Percentiles rank a stretch among this genome's conserved stretches.
phyloP scores from a whole-genome alignment of 768 basidiomycete genomes.

The Kwoniella newhampshirensis region DNA sequence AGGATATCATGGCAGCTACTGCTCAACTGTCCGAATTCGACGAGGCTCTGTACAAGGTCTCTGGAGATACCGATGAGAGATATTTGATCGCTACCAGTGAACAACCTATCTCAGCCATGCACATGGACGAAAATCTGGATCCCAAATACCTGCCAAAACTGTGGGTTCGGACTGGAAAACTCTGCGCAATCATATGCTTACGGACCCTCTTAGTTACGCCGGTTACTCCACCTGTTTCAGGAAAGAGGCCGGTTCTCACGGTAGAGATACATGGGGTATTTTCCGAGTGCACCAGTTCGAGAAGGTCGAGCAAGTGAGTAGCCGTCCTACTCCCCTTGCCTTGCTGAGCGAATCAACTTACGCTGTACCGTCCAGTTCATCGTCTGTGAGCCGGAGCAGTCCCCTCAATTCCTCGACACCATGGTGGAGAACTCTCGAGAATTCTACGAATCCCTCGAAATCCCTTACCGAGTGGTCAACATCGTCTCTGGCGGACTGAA shows the following conservation, averaged over 20 bases:
- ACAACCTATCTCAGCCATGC: conserved; percentile 94
- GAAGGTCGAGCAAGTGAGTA: conserved; percentile 75
- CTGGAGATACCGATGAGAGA: conserved; percentile 68
- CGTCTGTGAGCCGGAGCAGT: conserved; percentile 89
- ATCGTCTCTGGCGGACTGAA: conserved; percentile 97
- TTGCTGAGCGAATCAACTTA: background rate
- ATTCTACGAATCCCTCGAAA: conserved; percentile 91
- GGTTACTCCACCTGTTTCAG: conserved; percentile 86
- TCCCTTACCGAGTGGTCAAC: conserved; percentile 87
- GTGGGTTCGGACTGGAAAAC: conserved; percentile 55
- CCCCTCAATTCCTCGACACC: conserved; percentile 86
- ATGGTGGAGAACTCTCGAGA: conserved; percentile 89
- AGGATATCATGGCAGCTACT: conserved; percentile 94
- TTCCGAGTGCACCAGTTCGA: conserved; percentile 99
- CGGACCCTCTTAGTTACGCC: conserved; percentile 52
- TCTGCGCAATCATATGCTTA: background rate
- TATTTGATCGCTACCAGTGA: conserved; percentile 99
- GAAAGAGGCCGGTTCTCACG: conserved; percentile 96
- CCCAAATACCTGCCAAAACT: conserved; percentile 85
- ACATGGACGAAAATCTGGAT: conserved; percentile 96
- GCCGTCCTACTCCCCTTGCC: background rate
- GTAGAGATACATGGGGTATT: conserved; percentile 99
- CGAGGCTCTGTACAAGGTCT: conserved; percentile 93
- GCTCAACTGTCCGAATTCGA: conserved; percentile 98
- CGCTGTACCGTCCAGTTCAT: conserved; percentile 64